A percentile compares a stretch with the other conserved stretches of the same genome.
Evolutionary conservation across 345 rosid genomes (phyloP).

Genomic region (Brassica cretica): DNA sequence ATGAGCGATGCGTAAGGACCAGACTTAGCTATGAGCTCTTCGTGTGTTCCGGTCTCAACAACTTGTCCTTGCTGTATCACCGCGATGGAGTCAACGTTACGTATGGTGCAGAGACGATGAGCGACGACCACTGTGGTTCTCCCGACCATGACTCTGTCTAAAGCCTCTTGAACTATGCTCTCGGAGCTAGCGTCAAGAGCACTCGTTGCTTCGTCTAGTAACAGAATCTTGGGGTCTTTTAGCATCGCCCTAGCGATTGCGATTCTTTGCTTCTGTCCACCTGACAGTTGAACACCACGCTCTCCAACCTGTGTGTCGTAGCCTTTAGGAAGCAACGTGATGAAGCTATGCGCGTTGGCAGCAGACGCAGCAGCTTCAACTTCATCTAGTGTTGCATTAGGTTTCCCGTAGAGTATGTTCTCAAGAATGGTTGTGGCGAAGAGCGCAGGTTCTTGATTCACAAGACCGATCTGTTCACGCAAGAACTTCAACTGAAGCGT

Average conservation of each 20-base stretch:
- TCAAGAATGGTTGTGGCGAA: conserved; percentile 93
- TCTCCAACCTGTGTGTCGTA: conserved; percentile 98
- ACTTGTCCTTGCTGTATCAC: conserved; percentile 98
- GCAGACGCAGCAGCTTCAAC: conserved; percentile 93
- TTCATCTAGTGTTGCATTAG: conserved; percentile 84
- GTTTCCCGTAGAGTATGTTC: conserved; percentile 89
- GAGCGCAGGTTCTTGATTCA: conserved; percentile 98
- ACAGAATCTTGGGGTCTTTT: conserved; percentile 90
- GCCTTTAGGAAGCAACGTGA: conserved; percentile 91
- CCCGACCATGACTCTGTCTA: conserved; percentile 96
- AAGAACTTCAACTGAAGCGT: conserved; percentile 84
- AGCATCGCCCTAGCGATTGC: conserved; percentile 98
- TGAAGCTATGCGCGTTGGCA: conserved; percentile 94
- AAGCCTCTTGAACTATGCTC: conserved; percentile 97
- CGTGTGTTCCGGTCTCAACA: conserved; percentile 95
- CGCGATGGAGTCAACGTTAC: conserved; percentile 89
- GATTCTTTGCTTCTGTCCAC: conserved; percentile 97
- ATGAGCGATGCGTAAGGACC: conserved; percentile 89
- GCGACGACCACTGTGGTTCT: conserved; percentile 97
- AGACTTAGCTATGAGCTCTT: conserved; percentile 75
- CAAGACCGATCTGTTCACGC: conserved; percentile 91
- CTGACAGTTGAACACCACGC: conserved; percentile 95
- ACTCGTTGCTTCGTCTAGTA: conserved; percentile 97
- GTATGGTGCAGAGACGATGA: conserved; percentile 93
- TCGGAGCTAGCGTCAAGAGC: conserved; percentile 99